Percentiles rank a stretch among this genome's conserved stretches.
Evolutionary conservation across 306 rosid species (phyloP).

Genomic region (Lotus japonicus): DNA sequence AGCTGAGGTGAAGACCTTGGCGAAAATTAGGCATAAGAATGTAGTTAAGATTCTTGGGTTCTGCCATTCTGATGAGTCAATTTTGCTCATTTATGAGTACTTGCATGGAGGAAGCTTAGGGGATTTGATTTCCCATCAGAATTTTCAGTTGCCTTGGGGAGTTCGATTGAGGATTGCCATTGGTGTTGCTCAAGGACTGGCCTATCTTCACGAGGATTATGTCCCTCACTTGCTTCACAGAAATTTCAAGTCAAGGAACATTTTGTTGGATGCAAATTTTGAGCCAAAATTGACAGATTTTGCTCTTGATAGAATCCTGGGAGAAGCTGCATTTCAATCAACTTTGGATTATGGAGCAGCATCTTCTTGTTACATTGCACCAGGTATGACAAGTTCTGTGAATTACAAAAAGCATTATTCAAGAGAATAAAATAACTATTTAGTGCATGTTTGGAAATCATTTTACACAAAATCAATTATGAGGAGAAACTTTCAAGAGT

Average conservation of each 20-base stretch:
- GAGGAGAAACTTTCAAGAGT: too few species aligned
- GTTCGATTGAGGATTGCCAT: conserved; percentile 69
- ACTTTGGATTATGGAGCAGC: conserved; percentile 69
- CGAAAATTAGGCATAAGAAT: conserved; percentile 89
- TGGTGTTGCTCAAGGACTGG: conserved; percentile 85
- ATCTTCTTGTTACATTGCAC: conserved; percentile 77
- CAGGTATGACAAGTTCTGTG: conserved; percentile 48
- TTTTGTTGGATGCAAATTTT: conserved; percentile 69
- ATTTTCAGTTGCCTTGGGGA: conserved; percentile 63
- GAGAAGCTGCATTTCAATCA: conserved; percentile 78
- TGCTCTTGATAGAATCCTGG: conserved; percentile 70
- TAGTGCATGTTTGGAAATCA: too few species aligned
- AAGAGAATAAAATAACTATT: too few species aligned
- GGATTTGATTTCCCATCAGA: conserved; percentile 50
- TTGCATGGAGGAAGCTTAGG: conserved; percentile 76
- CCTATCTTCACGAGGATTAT: conserved; percentile 88
- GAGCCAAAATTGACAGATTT: conserved; percentile 90
- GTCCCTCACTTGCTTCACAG: conserved; percentile 87
- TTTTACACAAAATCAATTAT: too few species aligned
- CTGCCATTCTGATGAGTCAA: conserved; percentile 75
- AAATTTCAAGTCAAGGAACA: conserved; percentile 75
- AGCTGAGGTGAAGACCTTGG: conserved; percentile 77
- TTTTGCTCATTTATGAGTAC: conserved; percentile 78
- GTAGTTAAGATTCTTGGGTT: conserved; percentile 79
- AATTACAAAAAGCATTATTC: neutral